Conservation (phyloP, 179 eudicot species). For the Spergularia azorica region DNA sequence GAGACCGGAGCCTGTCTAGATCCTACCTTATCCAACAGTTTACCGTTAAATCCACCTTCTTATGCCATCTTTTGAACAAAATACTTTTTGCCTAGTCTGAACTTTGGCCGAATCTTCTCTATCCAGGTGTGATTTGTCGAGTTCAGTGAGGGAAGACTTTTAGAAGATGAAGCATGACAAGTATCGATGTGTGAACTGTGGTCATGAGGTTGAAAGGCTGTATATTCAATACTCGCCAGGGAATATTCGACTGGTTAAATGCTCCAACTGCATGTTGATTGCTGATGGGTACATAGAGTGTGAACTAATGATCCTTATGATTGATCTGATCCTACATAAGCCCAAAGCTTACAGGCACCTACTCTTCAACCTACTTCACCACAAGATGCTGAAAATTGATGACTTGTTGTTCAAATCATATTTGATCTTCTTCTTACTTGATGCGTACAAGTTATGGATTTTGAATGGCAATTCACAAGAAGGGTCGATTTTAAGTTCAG, state of each 20-base stretch:
- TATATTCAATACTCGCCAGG: conserved; percentile 76
- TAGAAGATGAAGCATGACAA: conserved; percentile 19
- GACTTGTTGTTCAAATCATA: conserved; percentile 34
- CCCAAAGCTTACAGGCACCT: conserved; percentile 85
- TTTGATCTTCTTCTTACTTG: conserved; percentile 29
- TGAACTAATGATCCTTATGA: conserved; percentile 74
- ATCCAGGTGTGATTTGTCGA: conserved; percentile 18
- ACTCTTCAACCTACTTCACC: conserved; percentile 65
- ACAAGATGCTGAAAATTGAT: conserved; percentile 34
- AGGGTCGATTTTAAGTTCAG: conserved; percentile 24
- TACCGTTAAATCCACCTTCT: background rate
- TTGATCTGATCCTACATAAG: conserved; percentile 85
- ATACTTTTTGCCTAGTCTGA: conserved; percentile 5
- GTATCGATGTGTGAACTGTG: conserved; percentile 63
- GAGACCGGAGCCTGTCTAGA: background rate
- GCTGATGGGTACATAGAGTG: conserved; percentile 92
- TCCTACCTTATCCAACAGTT: background rate
- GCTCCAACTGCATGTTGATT: conserved; percentile 61
- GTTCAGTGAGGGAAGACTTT: conserved; percentile 10
- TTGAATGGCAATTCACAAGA: conserved; percentile 23
- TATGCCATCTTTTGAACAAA: conserved; percentile 1
- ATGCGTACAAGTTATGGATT: conserved; percentile 42
- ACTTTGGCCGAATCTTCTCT: background rate
- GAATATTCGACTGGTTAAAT: conserved; percentile 71
- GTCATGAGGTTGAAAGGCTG: conserved; percentile 49